phyloP scores from a whole-genome alignment of 2,329 filamentous ascomycete species.

The Paraphoma chrysanthemicola region DNA sequence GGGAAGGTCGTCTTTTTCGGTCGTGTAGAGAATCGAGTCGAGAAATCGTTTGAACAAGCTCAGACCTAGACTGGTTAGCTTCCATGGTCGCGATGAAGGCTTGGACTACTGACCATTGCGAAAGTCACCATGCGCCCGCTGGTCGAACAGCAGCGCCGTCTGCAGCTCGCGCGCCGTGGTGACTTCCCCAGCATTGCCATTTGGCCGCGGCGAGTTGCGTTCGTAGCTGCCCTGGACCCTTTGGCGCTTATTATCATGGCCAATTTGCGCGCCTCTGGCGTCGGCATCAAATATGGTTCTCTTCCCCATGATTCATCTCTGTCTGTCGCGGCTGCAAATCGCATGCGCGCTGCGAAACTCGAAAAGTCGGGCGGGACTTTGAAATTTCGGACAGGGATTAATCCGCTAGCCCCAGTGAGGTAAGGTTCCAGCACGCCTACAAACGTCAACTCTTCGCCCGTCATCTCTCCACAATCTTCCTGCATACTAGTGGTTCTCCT shows the following conservation, averaged over 20 bases:
- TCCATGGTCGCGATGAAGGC: not conserved
- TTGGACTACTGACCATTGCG: conserved; percentile 32
- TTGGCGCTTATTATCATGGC: conserved; percentile 42
- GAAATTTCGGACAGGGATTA: conserved; percentile 24
- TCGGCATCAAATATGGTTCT: conserved; percentile 42
- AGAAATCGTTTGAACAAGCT: conserved; percentile 75
- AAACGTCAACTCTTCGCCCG: conserved; percentile 2
- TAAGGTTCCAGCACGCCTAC: not conserved
- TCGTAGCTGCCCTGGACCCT: conserved; percentile 34
- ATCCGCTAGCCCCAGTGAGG: conserved; percentile 8
- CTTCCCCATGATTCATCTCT: conserved; percentile 36
- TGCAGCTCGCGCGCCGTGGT: conserved; percentile 44
- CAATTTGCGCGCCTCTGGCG: conserved; percentile 21
- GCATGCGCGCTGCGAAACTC: conserved; percentile 8
- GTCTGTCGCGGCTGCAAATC: conserved; percentile 10
- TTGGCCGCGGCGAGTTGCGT: conserved; percentile 29
- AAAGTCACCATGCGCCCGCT: conserved; percentile 37
- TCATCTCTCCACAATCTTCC: conserved; percentile 1
- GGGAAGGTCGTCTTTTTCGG: conserved; percentile 56
- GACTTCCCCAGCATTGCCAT: conserved; percentile 36
- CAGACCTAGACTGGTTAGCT: conserved; percentile 58
- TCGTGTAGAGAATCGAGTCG: conserved; percentile 65
- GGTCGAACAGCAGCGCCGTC: conserved; percentile 46
- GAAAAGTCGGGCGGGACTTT: conserved; percentile 21
- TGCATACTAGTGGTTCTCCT: not conserved